These are phyloP conservation scores for Pistacia atlantica DNA, from an alignment of 345 rosid species.

Conservation along the genomic window DNA sequence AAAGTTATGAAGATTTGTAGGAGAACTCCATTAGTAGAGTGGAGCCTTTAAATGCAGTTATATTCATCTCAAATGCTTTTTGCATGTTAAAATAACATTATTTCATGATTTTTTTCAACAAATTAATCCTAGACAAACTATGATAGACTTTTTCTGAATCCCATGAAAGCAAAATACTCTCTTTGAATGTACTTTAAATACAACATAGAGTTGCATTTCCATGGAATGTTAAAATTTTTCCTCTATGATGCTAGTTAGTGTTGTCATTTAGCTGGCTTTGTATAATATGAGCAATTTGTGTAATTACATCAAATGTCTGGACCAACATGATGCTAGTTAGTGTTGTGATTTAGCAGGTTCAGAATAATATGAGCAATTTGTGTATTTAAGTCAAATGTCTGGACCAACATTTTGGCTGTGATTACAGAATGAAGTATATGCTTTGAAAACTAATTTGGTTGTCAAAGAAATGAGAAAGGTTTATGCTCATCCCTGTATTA, in stretches of 20 bases:
- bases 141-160: background rate
- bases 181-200: background rate
- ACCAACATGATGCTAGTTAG: slow-evolving; percentile 1
- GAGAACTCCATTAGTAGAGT: background rate
- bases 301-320: background rate
- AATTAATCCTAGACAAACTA: background rate
- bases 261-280: background rate
- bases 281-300: background rate
- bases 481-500: background rate
- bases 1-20: background rate
- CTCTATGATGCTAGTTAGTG: background rate
- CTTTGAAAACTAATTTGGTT: background rate
- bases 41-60: background rate
- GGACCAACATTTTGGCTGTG: slow-evolving; percentile 7
- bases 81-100: background rate
- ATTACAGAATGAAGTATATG: background rate
- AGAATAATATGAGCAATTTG: background rate
- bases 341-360: background rate
- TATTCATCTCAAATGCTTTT: background rate
- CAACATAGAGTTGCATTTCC: background rate
- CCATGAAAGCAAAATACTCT: slow-evolving; percentile 1
- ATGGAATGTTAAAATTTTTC: background rate
- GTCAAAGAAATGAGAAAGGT: slow-evolving; percentile 1
- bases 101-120: background rate
- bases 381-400: background rate